Conservation (phyloP, 2,329 filamentous ascomycete species). For the Alternaria gaisen region DNA sequence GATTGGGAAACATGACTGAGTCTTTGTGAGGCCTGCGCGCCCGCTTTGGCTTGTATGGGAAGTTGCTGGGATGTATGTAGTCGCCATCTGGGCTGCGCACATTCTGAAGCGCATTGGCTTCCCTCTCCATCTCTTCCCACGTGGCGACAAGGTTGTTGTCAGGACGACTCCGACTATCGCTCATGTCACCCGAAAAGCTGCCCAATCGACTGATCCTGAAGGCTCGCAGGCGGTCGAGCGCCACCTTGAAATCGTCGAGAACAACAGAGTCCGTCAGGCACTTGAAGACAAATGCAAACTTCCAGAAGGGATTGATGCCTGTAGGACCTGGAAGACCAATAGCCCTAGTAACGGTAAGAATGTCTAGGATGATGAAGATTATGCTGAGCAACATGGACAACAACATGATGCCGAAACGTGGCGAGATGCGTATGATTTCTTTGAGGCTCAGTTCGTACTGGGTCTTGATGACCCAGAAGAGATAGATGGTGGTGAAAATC, state of each 20-base stretch:
- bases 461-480: conserved; percentile 70
- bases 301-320: conserved; percentile 74
- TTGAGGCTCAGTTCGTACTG: conserved; percentile 67
- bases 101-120: conserved; percentile 35
- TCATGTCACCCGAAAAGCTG: conserved; percentile 48
- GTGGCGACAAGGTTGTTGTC: conserved; percentile 42
- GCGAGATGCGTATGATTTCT: conserved; percentile 68
- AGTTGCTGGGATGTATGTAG: conserved; percentile 41
- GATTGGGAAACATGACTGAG: conserved; percentile 35
- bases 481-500: conserved; percentile 67
- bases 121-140: conserved; percentile 47
- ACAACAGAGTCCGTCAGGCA: conserved; percentile 73
- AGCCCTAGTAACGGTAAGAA: conserved; percentile 65
- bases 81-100: conserved; percentile 44
- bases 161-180: conserved; percentile 44
- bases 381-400: conserved; percentile 68
- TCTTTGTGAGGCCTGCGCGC: conserved; percentile 36
- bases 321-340: conserved; percentile 54
- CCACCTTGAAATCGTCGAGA: conserved; percentile 74
- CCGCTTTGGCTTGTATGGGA: conserved; percentile 34
- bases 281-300: conserved; percentile 71
- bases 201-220: conserved; percentile 54
- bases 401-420: conserved; percentile 71
- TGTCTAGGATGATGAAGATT: conserved; percentile 68
- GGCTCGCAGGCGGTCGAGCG: conserved; percentile 57